These are phyloP conservation scores for Linum tenue DNA, from an alignment of 345 rosid genomes.

Conservation along the genomic window DNA sequence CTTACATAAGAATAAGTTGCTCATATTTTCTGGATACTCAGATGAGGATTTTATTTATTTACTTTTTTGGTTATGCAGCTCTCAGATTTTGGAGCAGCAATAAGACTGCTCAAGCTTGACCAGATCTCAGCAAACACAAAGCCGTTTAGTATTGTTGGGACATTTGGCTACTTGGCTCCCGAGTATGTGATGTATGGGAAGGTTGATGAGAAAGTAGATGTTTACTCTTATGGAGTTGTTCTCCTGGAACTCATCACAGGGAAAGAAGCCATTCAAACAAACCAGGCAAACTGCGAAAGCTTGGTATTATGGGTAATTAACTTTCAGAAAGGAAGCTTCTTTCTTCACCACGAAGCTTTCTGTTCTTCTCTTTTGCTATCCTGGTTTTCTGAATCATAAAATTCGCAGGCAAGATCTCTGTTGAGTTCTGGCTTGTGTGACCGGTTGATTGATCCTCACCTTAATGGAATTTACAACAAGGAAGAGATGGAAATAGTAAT, in stretches of 20 bases:
- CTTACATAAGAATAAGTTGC: background rate
- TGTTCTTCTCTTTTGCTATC: background rate
- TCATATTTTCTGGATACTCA: background rate
- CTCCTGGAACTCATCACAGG: conserved; percentile 44
- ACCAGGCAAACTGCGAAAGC: conserved; percentile 26
- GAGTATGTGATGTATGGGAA: conserved; percentile 37
- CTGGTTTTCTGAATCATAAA: background rate
- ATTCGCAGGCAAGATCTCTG: conserved; percentile 28
- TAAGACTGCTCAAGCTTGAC: conserved; percentile 13
- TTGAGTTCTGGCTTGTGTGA: conserved; percentile 20
- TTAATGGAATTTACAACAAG: conserved; percentile 19
- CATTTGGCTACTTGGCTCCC: conserved; percentile 35
- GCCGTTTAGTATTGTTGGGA: conserved; percentile 23
- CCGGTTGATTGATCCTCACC: conserved; percentile 24
- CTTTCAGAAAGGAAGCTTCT: background rate
- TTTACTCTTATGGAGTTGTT: conserved; percentile 39
- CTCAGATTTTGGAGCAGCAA: conserved; percentile 26
- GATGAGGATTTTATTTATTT: background rate
- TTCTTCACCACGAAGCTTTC: background rate
- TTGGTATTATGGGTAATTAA: conserved; percentile 32
- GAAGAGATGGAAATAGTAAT: conserved; percentile 33
- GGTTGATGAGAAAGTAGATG: conserved; percentile 36
- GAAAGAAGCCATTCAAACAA: conserved; percentile 25
- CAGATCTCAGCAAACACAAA: conserved; percentile 17
- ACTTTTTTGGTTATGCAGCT: conserved; percentile 9